Conservation (phyloP, 495 filamentous ascomycete genomes). For the Apiosordaria backusii region DNA sequence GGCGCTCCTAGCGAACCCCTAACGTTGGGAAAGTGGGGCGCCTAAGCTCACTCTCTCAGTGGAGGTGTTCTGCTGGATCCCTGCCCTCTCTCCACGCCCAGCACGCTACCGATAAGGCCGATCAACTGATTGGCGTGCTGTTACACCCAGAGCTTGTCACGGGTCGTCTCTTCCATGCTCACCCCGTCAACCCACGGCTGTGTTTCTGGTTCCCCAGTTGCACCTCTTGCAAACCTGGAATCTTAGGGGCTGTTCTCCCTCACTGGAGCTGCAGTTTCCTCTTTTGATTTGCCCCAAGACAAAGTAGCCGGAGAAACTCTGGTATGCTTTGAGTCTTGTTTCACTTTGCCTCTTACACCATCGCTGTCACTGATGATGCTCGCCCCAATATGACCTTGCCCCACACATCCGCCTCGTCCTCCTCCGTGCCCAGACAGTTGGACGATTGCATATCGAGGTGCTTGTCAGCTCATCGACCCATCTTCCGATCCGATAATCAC, state of each 20-base stretch:
- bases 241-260: not conserved
- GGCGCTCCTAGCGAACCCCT: slow-evolving; percentile 7
- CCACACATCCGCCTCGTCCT: slow-evolving; percentile 11
- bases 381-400: slow-evolving; percentile 31
- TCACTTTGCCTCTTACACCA: not conserved
- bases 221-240: not conserved
- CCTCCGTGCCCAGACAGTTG: slow-evolving; percentile 7
- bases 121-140: slow-evolving; percentile 30
- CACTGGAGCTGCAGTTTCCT: not conserved
- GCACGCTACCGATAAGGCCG: slow-evolving; percentile 27
- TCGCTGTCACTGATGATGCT: slow-evolving; percentile 19
- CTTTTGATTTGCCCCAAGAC: not conserved
- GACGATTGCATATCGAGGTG: not conserved
- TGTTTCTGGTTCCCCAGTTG: slow-evolving; percentile 2
- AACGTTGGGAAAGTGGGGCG: not conserved
- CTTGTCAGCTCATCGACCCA: not conserved
- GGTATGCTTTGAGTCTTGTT: not conserved
- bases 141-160: slow-evolving; percentile 28
- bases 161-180: slow-evolving; percentile 17
- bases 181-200: not conserved
- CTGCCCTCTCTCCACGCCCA: slow-evolving; percentile 9
- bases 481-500: not conserved
- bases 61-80: not conserved
- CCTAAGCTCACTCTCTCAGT: no score
- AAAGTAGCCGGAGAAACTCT: not conserved